phyloP scores from a whole-genome alignment of 306 rosid genomes.

The Argentina anserina region DNA sequence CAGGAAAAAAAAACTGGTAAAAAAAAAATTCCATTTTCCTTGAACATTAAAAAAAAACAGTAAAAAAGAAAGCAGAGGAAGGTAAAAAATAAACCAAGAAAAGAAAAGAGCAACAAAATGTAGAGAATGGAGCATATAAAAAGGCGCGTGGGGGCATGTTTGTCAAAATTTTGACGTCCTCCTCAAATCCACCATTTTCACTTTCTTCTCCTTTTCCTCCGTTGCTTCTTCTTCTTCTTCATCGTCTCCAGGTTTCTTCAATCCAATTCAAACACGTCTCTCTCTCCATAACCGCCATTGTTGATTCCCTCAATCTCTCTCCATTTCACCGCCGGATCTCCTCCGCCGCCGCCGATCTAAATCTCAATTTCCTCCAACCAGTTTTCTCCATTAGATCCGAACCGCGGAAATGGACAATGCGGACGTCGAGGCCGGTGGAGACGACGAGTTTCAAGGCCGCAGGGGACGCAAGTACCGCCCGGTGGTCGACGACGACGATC shows the following conservation, averaged over 20 bases:
- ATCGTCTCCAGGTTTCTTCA: conserved; percentile 9
- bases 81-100: not conserved
- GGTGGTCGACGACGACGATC: conserved; percentile 80
- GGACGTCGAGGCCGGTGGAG: conserved; percentile 75
- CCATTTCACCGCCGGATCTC: not conserved
- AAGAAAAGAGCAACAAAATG: not conserved
- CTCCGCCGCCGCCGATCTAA: not conserved
- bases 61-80: no score
- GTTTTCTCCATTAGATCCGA: conserved; percentile 5
- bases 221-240: not conserved
- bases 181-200: not conserved
- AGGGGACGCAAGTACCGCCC: conserved; percentile 82
- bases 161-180: conserved; percentile 6
- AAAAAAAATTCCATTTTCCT: no score
- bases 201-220: conserved; percentile 5
- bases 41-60: not conserved
- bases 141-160: not conserved
- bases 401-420: conserved; percentile 50
- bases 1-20: no score
- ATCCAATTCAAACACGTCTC: conserved; percentile 40
- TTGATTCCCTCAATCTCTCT: not conserved
- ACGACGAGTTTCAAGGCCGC: conserved; percentile 54
- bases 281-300: not conserved
- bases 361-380: not conserved
- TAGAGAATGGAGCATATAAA: not conserved